Evolutionary conservation across 225 moss, liverwort and hornwort genomes (phyloP), one percentile per base, ranked within the genome.

Genomic region (Sphagnum tenellum): DNA sequence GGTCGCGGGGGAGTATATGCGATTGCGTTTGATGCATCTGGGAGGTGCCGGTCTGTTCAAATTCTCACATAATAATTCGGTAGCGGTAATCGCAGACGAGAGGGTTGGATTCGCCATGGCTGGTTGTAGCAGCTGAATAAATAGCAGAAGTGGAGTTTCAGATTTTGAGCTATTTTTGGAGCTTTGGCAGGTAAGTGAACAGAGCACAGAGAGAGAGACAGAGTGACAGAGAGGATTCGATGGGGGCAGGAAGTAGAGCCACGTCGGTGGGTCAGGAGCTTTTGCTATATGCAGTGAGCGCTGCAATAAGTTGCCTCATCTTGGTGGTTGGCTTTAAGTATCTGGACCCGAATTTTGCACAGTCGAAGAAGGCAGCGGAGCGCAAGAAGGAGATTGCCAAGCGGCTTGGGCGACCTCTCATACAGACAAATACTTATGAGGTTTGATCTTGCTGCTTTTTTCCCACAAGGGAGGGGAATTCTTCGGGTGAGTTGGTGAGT

Each of bases 351-450:
- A 93, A 93, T 73, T 81, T 89, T 60, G 88, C 88, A 59, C 92
- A 89, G 77, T 78, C 89, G 9, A 93, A 93, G 68, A 93, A 93
- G 73, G 93, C 93, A 3, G 86, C 88, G 61, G 93, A 93, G 86
- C 89, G 88, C 61, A 93, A 89, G 83, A 89, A 88, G 80, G 93
- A 93, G 78, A 89, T 93, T 64, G 88, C 93, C 45, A 88, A 74
- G 65, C 79, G 93, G 57, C 84, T 93, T 47, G 89, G 89, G 14
- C 86, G 93, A 2, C 93, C 93, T 46, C 81, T 78, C 53, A 75
- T 93, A 56, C 89, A 89, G 73, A 93, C 93, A 59, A 89, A 93
- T 70, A 86, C 80, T 8, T 93, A 93, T 82, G 93, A 93, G 93
- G 93, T 93, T 63, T 50, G 55, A 4, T 3, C 46, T 46, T 3